Evolutionary conservation across 257 asterid genomes (phyloP), one percentile per base, ranked within the genome.

Genomic region (Phtheirospermum japonicum): DNA sequence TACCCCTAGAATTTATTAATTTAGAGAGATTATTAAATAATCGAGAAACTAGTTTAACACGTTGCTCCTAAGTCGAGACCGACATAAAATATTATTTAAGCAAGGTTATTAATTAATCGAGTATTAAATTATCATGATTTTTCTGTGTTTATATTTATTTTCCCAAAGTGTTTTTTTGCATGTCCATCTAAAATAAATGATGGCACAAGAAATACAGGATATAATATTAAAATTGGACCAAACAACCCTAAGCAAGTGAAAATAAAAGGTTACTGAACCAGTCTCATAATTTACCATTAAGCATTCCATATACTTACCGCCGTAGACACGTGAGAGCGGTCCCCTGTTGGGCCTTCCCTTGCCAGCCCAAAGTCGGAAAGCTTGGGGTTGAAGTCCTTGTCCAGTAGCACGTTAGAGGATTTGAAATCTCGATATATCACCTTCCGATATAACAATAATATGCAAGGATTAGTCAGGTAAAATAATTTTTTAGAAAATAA

Each of bases 361-460:
- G 98, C 98, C 66, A 90, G 95, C 65, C 98, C 98, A 66, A 90
- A 90, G 79, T 90, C 96, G 0, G 98, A 90, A 63, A 90, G 83
- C 78, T 76, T 90, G 11, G 98, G 77, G 18, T 69, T 80, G 72
- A 90, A 88, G 39, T 85, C 82, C 82, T 76, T 76, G 80, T 88
- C 96, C 82, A 90, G 74, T 12, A 90, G 88, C 61, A 90, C 81
- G 48, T 90, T 90, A 10, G 98, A 90, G 36, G 98, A 73, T 68
- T 90, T 90, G 78, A 90, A 90, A 72, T 90, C 96, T 39, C 98
- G 82, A 78, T 85, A 83, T 67, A 90, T 90, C 69, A 90, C 98
- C 97, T 90, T 48, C 19, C 54, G 23, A n/a, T 4, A 48, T 19
- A 46, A 46, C 19, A 46, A 40, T n/a, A 42, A 42, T n/a, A 42